These are phyloP conservation scores for Neurospora crassa DNA, from an alignment of 2,329 filamentous ascomycete species.

Conservation along the genomic window DNA sequence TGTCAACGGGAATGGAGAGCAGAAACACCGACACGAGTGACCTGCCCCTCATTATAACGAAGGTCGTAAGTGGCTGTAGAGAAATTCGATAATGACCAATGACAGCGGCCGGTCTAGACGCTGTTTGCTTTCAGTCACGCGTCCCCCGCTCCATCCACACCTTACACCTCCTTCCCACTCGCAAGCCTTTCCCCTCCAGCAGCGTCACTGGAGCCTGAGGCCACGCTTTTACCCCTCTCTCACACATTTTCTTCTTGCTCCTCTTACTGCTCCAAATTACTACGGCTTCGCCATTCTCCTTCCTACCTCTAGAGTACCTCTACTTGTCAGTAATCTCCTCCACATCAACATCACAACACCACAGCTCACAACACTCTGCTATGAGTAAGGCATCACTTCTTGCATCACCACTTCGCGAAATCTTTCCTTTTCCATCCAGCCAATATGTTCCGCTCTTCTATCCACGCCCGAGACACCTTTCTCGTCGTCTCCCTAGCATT, in stretches of 20 bases:
- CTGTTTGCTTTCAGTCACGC: background rate
- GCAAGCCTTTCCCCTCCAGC: background rate
- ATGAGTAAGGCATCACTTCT: too few species aligned
- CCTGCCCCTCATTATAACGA: background rate
- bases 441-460: background rate
- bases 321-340: background rate
- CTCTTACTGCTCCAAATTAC: background rate
- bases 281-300: background rate
- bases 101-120: background rate
- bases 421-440: background rate
- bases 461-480: background rate
- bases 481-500: conserved; percentile 22
- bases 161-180: background rate
- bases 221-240: background rate
- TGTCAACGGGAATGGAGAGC: background rate
- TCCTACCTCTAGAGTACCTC: too few species aligned
- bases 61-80: background rate
- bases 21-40: too few species aligned
- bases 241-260: background rate
- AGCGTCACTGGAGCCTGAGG: background rate
- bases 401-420: background rate
- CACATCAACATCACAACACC: background rate
- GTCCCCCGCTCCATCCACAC: background rate
- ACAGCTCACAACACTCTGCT: background rate
- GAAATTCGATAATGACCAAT: too few species aligned